phyloP scores from a whole-genome alignment of 345 rosid genomes.

The Rhizophora mangle region DNA sequence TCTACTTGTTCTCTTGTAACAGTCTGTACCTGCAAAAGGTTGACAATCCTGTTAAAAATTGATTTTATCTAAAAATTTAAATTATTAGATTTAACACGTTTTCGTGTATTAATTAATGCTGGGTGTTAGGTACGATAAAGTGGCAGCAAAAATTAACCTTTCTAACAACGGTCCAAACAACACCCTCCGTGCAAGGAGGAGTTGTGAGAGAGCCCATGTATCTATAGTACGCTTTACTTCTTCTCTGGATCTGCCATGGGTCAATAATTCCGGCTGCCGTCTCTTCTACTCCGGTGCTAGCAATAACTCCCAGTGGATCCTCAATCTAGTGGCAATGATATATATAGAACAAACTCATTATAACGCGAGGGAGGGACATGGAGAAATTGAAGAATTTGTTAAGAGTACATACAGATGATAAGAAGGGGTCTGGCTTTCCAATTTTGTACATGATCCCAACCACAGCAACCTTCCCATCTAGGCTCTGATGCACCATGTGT shows the following conservation, averaged over 20 bases:
- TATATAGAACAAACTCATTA: neutral
- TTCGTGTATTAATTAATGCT: no score
- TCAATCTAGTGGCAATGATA: slow-evolving; percentile 29
- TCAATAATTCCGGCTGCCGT: slow-evolving; percentile 42
- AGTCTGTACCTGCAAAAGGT: slow-evolving; percentile 50
- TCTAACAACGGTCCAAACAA: slow-evolving; percentile 57
- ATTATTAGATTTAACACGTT: no score
- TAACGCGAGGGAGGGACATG: neutral
- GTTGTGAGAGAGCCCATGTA: slow-evolving; percentile 72
- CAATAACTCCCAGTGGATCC: slow-evolving; percentile 31
- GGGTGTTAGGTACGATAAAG: neutral
- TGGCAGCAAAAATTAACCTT: slow-evolving; percentile 35
- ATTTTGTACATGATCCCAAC: slow-evolving; percentile 56
- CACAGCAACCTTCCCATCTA: slow-evolving; percentile 52
- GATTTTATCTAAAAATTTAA: no score
- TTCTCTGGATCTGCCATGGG: slow-evolving; percentile 46
- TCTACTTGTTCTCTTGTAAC: slow-evolving; percentile 54
- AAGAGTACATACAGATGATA: slow-evolving; percentile 36
- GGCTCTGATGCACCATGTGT: slow-evolving; percentile 67
- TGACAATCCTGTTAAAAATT: no score
- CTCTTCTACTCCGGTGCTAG: slow-evolving; percentile 27
- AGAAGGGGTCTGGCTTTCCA: slow-evolving; percentile 59
- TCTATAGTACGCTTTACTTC: slow-evolving; percentile 63
- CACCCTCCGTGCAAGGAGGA: slow-evolving; percentile 82
- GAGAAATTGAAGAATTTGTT: neutral